Percentiles rank a stretch among this genome's conserved stretches.
These are phyloP conservation scores for Helenozyma rhizophorensis DNA, from an alignment of 805 yeast genomes.

Conservation along the genomic window DNA sequence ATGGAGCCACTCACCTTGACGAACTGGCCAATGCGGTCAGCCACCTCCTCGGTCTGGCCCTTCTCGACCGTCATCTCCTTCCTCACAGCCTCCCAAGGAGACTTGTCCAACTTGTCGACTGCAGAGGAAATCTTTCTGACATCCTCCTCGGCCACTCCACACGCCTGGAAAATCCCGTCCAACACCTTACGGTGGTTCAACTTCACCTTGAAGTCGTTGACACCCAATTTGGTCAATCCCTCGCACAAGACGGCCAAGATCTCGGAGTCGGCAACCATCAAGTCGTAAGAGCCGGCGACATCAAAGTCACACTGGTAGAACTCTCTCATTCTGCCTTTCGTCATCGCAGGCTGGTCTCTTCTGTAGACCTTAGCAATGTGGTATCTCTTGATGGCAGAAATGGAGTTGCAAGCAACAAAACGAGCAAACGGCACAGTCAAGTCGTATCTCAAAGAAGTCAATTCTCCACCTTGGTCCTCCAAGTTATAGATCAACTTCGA, in stretches of 20 bases:
- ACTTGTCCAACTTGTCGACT: conserved; percentile 92
- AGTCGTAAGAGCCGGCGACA: conserved; percentile 87
- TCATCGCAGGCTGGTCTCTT: conserved; percentile 99
- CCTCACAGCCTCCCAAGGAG: conserved; percentile 92
- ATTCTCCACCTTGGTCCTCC: conserved; percentile 98
- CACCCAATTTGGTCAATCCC: conserved; percentile 80
- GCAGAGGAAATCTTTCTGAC: conserved; percentile 92
- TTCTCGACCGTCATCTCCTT: conserved; percentile 91
- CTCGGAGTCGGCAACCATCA: conserved; percentile 97
- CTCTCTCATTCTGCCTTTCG: conserved; percentile 99
- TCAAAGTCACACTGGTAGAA: conserved; percentile 99
- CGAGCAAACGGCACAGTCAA: conserved; percentile 98
- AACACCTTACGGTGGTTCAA: conserved; percentile 92
- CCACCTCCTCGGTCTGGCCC: conserved; percentile 85
- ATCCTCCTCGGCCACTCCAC: conserved; percentile 93
- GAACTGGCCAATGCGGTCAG: conserved; percentile 87
- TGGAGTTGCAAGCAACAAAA: conserved; percentile 92
- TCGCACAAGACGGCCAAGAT: conserved; percentile 75
- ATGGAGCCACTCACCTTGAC: conserved; percentile 79
- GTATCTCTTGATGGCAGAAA: conserved; percentile 84
- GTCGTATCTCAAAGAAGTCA: conserved; percentile 92
- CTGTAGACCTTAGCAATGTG: conserved; percentile 98
- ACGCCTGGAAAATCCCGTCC: conserved; percentile 92
- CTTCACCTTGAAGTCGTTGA: conserved; percentile 84
- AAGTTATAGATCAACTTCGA: conserved; percentile 92